Evolutionary conservation across 148 eudicot genomes (phyloP).

Genomic region (Fagopyrum tataricum): DNA sequence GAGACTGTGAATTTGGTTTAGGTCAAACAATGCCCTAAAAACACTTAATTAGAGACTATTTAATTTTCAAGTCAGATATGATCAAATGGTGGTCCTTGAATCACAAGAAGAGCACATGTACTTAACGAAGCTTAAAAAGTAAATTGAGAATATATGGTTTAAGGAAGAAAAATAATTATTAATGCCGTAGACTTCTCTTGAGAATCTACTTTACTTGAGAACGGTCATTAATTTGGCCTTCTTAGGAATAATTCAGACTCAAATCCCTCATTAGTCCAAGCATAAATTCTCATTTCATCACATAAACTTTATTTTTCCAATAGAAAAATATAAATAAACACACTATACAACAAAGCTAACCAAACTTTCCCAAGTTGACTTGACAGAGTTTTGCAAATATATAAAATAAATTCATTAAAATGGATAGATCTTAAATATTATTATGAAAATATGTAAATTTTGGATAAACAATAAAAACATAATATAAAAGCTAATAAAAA

Average conservation of each 20-base stretch:
- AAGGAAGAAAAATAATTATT: neutral
- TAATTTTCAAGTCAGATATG: neutral
- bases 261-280: neutral
- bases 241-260: constrained; percentile 5
- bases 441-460: no score
- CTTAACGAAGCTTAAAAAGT: neutral
- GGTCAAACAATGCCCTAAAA: neutral
- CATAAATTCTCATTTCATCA: neutral
- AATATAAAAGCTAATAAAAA: no score
- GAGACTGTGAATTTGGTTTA: neutral
- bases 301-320: neutral
- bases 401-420: no score
- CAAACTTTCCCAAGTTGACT: no score
- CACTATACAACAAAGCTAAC: neutral
- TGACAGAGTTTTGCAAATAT: no score
- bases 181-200: neutral
- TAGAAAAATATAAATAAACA: neutral
- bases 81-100: neutral
- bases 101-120: neutral
- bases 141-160: constrained; percentile 7
- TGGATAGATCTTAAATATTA: no score
- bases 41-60: neutral
- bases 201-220: constrained; percentile 8
- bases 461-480: no score
- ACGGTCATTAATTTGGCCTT: constrained; percentile 9